Percentiles rank a stretch among this genome's conserved stretches.
Conservation (phyloP, 805 yeast species). For the Metschnikowia continentalis region DNA sequence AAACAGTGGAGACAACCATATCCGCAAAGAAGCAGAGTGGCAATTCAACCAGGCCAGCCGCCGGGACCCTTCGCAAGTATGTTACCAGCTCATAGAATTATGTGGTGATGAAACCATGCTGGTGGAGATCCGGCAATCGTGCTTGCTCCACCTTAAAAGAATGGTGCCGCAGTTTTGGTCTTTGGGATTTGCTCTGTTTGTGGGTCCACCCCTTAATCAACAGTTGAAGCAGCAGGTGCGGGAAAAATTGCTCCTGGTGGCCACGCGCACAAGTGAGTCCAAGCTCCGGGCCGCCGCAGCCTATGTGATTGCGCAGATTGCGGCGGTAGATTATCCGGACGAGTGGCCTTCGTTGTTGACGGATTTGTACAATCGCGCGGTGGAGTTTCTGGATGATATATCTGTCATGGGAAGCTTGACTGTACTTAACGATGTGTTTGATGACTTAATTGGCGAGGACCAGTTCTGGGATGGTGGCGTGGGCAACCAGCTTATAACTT, state of each 20-base stretch:
- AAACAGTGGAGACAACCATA: conserved; percentile 45
- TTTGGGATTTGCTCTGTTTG: conserved; percentile 70
- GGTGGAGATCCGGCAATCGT: conserved; percentile 51
- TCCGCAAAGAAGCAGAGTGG: conserved; percentile 51
- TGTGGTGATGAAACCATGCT: conserved; percentile 5
- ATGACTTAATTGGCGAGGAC: conserved; percentile 80
- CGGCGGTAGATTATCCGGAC: conserved; percentile 89
- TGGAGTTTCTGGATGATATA: conserved; percentile 23
- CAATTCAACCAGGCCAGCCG: conserved; percentile 41
- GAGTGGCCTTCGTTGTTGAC: conserved; percentile 81
- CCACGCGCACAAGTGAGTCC: conserved; percentile 41
- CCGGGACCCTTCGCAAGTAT: conserved; percentile 46
- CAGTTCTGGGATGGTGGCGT: conserved; percentile 78
- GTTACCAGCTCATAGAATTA: conserved; percentile 34
- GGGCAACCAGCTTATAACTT: conserved; percentile 51
- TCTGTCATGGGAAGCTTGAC: conserved; percentile 51
- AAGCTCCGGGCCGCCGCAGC: conserved; percentile 66
- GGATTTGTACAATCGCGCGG: conserved; percentile 42
- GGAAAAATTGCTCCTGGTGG: conserved; percentile 44
- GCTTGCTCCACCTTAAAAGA: conserved; percentile 62
- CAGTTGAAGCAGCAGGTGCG: conserved; percentile 52
- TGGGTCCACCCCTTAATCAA: conserved; percentile 59
- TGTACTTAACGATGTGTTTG: conserved; percentile 72
- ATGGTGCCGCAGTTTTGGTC: conserved; percentile 77
- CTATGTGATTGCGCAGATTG: conserved; percentile 76